These are phyloP conservation scores for Cystobasidium pallidum DNA, from an alignment of 1,284 basidiomycete species.

Conservation along the genomic window DNA sequence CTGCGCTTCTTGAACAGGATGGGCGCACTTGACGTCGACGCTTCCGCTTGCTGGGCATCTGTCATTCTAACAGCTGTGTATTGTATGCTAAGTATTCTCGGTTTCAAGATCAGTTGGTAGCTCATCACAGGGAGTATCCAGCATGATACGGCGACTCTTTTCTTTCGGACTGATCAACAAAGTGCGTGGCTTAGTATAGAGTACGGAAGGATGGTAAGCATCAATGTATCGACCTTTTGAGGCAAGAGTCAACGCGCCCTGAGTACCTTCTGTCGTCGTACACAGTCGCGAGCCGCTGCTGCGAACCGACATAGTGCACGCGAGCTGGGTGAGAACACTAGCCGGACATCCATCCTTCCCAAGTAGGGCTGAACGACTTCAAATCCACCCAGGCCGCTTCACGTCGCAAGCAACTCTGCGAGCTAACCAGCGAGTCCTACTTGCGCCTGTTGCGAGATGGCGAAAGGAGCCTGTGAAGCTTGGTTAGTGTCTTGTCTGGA, in stretches of 20 bases:
- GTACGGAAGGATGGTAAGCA: background rate
- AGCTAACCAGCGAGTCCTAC: slow-evolving; percentile 41
- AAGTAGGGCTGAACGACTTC: background rate
- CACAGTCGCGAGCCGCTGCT: slow-evolving; percentile 36
- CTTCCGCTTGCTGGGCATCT: slow-evolving; percentile 18
- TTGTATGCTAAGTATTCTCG: background rate
- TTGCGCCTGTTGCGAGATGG: slow-evolving; percentile 42
- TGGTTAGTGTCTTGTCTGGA: background rate
- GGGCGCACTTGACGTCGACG: slow-evolving; percentile 25
- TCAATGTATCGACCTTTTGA: no score
- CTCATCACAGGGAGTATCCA: background rate
- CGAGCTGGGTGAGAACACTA: slow-evolving; percentile 11
- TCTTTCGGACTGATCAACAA: slow-evolving; percentile 1
- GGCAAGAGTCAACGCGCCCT: no score
- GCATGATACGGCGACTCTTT: background rate
- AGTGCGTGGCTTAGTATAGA: background rate
- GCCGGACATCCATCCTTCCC: background rate
- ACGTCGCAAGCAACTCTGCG: slow-evolving; percentile 37
- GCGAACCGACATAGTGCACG: slow-evolving; percentile 31
- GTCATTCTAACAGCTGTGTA: background rate
- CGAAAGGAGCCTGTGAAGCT: slow-evolving; percentile 43
- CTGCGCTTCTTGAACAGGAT: slow-evolving; percentile 43
- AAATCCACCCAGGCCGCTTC: slow-evolving; percentile 3
- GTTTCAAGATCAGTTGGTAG: slow-evolving; percentile 1
- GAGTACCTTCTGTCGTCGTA: no score